Conservation (phyloP, 441 rosid species). For the Isatis lusitanica region DNA sequence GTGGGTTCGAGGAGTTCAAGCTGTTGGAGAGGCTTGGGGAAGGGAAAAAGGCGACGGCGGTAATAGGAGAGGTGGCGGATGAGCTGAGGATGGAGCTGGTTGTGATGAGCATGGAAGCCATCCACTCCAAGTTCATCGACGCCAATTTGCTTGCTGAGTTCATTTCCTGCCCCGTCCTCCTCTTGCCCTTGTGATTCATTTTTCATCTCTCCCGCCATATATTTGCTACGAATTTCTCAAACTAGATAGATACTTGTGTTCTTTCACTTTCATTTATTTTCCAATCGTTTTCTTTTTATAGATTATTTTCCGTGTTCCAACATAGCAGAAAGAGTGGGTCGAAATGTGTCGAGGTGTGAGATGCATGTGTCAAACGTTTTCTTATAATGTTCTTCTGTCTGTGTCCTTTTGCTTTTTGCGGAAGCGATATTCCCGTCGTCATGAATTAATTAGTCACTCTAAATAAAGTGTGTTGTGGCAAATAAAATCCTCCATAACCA, state of each 20-base stretch:
- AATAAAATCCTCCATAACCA: neutral
- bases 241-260: neutral
- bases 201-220: neutral
- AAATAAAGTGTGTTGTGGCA: neutral
- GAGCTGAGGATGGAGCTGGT: constrained; percentile 84
- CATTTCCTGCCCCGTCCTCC: constrained; percentile 88
- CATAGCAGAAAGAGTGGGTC: neutral
- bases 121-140: constrained; percentile 92
- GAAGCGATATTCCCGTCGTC: neutral
- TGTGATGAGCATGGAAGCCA: constrained; percentile 92
- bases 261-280: no score
- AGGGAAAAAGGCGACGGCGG: constrained; percentile 85
- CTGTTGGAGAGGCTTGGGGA: constrained; percentile 87
- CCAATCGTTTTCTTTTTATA: neutral
- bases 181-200: constrained; percentile 58
- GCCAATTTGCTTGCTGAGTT: constrained; percentile 91
- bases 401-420: neutral
- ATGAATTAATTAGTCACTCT: neutral
- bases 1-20: constrained; percentile 86
- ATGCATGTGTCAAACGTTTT: constrained; percentile 1
- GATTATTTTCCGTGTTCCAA: neutral
- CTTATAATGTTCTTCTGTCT: neutral
- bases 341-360: neutral
- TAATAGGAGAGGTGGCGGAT: constrained; percentile 95
- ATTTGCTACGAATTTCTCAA: neutral